Evolutionary conservation across 2,329 filamentous ascomycete genomes (phyloP).

Genomic region (Stachybotrys chartarum): DNA sequence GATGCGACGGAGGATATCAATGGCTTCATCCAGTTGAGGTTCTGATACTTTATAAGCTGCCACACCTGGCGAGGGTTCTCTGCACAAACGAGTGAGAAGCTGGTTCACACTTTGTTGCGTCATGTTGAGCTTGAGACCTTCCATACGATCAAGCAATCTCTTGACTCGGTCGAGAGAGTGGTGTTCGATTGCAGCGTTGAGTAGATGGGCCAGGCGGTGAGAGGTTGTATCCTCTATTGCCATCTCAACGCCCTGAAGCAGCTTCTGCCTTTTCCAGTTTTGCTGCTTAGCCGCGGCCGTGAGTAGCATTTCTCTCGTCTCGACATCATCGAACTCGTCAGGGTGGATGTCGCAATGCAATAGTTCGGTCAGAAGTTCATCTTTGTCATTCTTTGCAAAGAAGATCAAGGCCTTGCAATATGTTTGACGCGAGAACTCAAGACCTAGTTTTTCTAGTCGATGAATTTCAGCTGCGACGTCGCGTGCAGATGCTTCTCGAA

Average conservation of each 20-base stretch:
- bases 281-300: conserved; percentile 18
- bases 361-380: conserved; percentile 36
- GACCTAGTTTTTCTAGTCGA: conserved; percentile 53
- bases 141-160: conserved; percentile 23
- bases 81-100: conserved; percentile 17
- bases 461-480: conserved; percentile 53
- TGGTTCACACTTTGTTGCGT: conserved; percentile 17
- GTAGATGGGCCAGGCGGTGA: background rate
- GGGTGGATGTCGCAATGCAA: conserved; percentile 46
- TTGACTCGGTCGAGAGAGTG: background rate
- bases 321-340: conserved; percentile 44
- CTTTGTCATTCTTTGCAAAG: conserved; percentile 53
- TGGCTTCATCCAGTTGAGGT: conserved; percentile 20
- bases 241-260: conserved; percentile 36
- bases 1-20: conserved; percentile 12
- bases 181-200: background rate
- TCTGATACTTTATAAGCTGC: conserved; percentile 6
- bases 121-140: conserved; percentile 18
- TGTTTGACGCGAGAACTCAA: conserved; percentile 53
- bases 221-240: conserved; percentile 8
- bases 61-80: conserved; percentile 14
- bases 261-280: conserved; percentile 32
- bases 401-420: conserved; percentile 61
- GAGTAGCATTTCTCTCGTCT: conserved; percentile 31
- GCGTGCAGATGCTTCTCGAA: conserved; percentile 50